Base-by-base conservation (phyloP, 73 alveolate species). In the Paraurostyla sp. region DNA sequence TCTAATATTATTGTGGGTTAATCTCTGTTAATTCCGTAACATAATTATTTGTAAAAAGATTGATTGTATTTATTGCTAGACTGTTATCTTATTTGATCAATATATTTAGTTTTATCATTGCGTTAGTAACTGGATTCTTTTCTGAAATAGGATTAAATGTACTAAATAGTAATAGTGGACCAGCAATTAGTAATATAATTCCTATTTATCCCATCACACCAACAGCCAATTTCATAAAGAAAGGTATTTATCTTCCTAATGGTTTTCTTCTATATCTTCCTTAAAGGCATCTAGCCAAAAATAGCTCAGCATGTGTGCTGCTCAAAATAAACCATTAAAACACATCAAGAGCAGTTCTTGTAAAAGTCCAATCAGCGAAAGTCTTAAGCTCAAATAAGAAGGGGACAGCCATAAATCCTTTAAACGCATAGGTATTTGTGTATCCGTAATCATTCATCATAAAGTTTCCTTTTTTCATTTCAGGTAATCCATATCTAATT, bases 351-450 rank as follows among this genome's bases (percentile, higher is more conserved):
- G 99, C 89, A 0, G 99, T 98, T 41, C 95, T 85, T 11, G 99
- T 98, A 78, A 98, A 98, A 15, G 99, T 96, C 99, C 99, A 98
- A 88, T 98, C 99, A 42, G 95, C 94, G 57, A 96, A 88, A 18
- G 96, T 93, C 84, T 97, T 96, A 71, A 98, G 59, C 89, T 98
- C 99, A 88, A 84, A 96, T 73, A 97, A 63, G 89, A 98, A 98
- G 11, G 99, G 99, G 32, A 95, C 93, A 13, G 81, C 92, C 93
- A 93, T 93, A 71, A 94, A 98, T 9, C 89, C 87, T 84, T 94
- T 96, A 83, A 94, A 96, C 71, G 93, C 88, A 85, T 25, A 38
- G 15, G 76, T 78, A 29, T 51, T 78, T 35, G 32, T 4, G 29
- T 51, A 38, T 9, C 65, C 69, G 42, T 54, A 78, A 43, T 49